phyloP scores from a whole-genome alignment of 140 eudicot genomes.

The Stevia rebaudiana region DNA sequence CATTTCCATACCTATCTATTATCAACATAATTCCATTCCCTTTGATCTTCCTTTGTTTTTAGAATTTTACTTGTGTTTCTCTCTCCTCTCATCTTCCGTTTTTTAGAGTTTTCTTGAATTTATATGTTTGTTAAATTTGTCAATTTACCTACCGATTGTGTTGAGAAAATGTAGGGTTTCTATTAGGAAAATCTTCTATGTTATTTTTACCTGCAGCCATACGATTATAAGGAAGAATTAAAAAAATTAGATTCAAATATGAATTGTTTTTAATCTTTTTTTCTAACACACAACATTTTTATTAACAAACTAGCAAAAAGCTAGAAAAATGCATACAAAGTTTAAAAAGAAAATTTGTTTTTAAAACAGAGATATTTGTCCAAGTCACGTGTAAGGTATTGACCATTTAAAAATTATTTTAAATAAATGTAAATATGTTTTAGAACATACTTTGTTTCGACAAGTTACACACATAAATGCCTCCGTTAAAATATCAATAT shows the following conservation, averaged over 20 bases:
- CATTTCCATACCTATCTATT: slow-evolving; percentile 15
- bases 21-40: slow-evolving; percentile 24
- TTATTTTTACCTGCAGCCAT: slow-evolving; percentile 9
- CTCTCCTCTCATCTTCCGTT: slow-evolving; percentile 1
- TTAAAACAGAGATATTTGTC: no score
- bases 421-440: not conserved
- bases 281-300: no score
- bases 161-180: slow-evolving; percentile 27
- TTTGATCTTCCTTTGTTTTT: not conserved
- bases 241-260: not conserved
- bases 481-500: no score
- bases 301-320: no score
- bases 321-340: no score
- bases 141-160: slow-evolving; percentile 14
- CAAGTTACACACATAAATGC: not conserved
- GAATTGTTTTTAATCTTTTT: not conserved
- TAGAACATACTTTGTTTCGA: not conserved
- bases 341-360: no score
- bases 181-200: slow-evolving; percentile 26
- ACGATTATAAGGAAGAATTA: not conserved
- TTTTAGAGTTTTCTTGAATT: slow-evolving; percentile 19
- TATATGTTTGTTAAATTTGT: slow-evolving; percentile 13
- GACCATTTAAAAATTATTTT: no score
- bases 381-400: no score
- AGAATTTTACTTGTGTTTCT: slow-evolving; percentile 12